Evolutionary conservation across 495 filamentous ascomycete genomes (phyloP).

Genomic region (Lasiosphaeria hispida): DNA sequence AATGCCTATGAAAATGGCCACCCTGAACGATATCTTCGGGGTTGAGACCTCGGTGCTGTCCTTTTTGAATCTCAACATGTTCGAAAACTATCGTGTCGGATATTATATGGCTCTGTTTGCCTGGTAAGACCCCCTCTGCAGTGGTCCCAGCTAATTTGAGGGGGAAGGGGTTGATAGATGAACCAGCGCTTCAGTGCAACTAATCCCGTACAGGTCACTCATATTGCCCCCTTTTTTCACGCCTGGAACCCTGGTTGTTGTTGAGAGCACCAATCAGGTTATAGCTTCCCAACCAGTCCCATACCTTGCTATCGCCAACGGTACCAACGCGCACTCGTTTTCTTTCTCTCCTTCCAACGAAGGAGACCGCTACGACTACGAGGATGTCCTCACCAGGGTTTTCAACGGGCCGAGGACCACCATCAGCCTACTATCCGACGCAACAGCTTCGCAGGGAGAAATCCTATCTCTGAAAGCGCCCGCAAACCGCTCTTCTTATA

Average conservation of each 20-base stretch:
- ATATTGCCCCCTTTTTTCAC: conserved; percentile 12
- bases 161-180: background rate
- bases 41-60: conserved; percentile 4
- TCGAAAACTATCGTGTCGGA: background rate
- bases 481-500: conserved; percentile 5
- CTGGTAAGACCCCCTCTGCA: conserved; percentile 8
- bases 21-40: conserved; percentile 13
- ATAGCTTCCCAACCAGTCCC: background rate
- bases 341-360: conserved; percentile 6
- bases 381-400: background rate
- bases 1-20: background rate
- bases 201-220: background rate
- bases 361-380: conserved; percentile 2
- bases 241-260: background rate
- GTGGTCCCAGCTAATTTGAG: background rate
- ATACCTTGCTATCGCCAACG: conserved; percentile 10
- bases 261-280: background rate
- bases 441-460: background rate
- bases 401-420: conserved; percentile 8
- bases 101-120: conserved; percentile 11
- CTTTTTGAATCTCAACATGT: background rate
- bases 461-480: conserved; percentile 4
- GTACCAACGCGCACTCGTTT: conserved; percentile 4
- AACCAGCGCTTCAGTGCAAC: too few species aligned
- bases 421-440: conserved; percentile 1